Base-by-base conservation (phyloP, 2,329 filamentous ascomycete species). In the Fusarium miscanthi region DNA sequence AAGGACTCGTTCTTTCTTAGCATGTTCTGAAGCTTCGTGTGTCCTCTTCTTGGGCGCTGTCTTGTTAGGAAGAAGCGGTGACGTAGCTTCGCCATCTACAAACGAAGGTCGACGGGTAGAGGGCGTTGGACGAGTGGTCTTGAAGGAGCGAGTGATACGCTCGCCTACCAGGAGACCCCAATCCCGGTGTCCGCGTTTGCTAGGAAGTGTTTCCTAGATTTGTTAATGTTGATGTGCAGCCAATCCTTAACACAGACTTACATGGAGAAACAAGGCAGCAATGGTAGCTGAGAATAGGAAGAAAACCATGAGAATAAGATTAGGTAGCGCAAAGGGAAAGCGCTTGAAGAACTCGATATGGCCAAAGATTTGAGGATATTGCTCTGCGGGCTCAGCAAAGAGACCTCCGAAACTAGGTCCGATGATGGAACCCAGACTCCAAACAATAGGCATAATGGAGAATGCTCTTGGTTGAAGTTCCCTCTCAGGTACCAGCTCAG, bases 401-500 rank as follows among this genome's bases (percentile, higher is more conserved):
- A 94, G 91, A 8, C 95, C 95, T 33, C 95, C 95, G 77, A 98
- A 92, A 8, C 90, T 91, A 3, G 95, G 95, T 0, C 95, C 95
- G 74, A 97, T 93, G 41, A 97, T 94, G 40, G 91, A 93, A 2
- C 95, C 95, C 58, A 98, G 85, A 16, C 91, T 94, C 92, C 94
- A 98, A 37, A 89, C 93, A 21, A 98, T 83, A 8, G 95, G 95
- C 95, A 98, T 98, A 49, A 98, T 86, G 72, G 92, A 94, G 81
- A 98, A 98, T 1, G 96, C 96, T 58, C 90, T 87, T 0, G 95
- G 95, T 78, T 98, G 95, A 11, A 97, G 85, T 78, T 94, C 92
- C 80, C 89, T 94, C 80, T 96, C 91, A 0, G 94, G 93, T 4
- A 97, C 94, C 87, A 98, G 91, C 81, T 98, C 95, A 0, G 95